These are phyloP conservation scores for Atkinsonella hypoxylon DNA, from an alignment of 2,329 filamentous ascomycete species.

Conservation along the genomic window DNA sequence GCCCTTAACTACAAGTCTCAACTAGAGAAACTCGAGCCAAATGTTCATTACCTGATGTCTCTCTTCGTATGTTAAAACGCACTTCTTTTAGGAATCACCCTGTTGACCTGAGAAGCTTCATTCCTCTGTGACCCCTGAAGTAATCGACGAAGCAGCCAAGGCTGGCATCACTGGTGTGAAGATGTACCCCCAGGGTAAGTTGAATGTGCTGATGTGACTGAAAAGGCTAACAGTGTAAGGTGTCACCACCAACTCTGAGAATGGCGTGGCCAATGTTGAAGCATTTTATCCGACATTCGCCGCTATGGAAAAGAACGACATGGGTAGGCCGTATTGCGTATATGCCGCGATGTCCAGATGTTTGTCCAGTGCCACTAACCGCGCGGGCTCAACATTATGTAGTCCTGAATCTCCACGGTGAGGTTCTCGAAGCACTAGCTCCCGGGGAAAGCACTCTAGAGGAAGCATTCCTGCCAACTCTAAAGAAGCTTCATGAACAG, in stretches of 20 bases:
- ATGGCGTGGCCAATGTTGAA: constrained; percentile 54
- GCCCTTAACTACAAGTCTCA: constrained; percentile 55
- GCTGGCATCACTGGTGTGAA: constrained; percentile 64
- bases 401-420: constrained; percentile 88
- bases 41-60: constrained; percentile 62
- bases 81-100: neutral
- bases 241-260: constrained; percentile 54
- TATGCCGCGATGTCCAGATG: neutral
- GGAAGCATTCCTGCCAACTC: constrained; percentile 63
- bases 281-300: constrained; percentile 68
- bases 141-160: constrained; percentile 60
- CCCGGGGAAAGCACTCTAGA: constrained; percentile 34
- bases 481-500: constrained; percentile 56
- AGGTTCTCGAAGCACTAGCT: constrained; percentile 45
- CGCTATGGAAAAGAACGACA: constrained; percentile 75
- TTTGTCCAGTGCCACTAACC: too few relatives aligned
- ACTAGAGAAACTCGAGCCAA: constrained; percentile 46
- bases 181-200: constrained; percentile 43
- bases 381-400: neutral
- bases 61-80: constrained; percentile 4
- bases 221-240: constrained; percentile 20
- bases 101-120: constrained; percentile 31
- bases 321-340: constrained; percentile 23
- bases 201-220: neutral
- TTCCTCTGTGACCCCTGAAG: constrained; percentile 50